Conservation (phyloP, 1,139 yeast genomes). For the Zygotorulaspora mrakii region DNA sequence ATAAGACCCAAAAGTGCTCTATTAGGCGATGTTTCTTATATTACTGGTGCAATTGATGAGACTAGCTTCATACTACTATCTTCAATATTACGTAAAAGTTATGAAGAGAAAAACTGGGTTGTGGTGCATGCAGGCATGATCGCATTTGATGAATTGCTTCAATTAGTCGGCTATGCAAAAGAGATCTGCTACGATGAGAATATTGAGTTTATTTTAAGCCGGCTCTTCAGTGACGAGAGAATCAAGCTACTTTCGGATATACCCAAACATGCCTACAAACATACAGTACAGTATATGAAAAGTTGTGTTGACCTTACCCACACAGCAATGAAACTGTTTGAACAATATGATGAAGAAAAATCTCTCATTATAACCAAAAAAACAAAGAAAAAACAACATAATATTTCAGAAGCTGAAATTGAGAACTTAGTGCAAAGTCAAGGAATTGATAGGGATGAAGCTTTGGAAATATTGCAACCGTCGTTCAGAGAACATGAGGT, state of each 20-base stretch:
- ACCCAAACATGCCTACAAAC: constrained; percentile 63
- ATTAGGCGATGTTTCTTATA: constrained; percentile 33
- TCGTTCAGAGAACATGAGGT: constrained; percentile 36
- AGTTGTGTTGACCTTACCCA: constrained; percentile 66
- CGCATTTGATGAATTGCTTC: constrained; percentile 62
- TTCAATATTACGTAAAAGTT: constrained; percentile 52
- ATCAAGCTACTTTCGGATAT: constrained; percentile 55
- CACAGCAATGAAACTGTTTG: constrained; percentile 63
- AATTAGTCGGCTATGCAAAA: constrained; percentile 52
- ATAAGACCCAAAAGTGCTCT: constrained; percentile 25
- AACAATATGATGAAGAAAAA: constrained; percentile 61
- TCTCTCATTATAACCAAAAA: constrained; percentile 53
- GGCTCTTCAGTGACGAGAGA: constrained; percentile 63
- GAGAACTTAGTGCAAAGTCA: constrained; percentile 47
- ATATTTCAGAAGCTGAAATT: constrained; percentile 30
- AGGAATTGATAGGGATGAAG: constrained; percentile 43
- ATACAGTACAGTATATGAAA: constrained; percentile 60
- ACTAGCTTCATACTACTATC: constrained; percentile 60
- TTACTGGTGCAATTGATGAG: constrained; percentile 66
- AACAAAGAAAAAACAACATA: constrained; percentile 38
- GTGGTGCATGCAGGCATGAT: constrained; percentile 68
- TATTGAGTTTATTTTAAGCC: constrained; percentile 47
- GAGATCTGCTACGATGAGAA: constrained; percentile 40
- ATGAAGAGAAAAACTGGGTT: constrained; percentile 48
- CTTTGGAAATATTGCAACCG: constrained; percentile 35